A percentile compares a stretch with the other conserved stretches of the same genome.
These are phyloP conservation scores for Trichoderma sp. DNA, from an alignment of 2,329 filamentous ascomycete species.

Conservation along the genomic window DNA sequence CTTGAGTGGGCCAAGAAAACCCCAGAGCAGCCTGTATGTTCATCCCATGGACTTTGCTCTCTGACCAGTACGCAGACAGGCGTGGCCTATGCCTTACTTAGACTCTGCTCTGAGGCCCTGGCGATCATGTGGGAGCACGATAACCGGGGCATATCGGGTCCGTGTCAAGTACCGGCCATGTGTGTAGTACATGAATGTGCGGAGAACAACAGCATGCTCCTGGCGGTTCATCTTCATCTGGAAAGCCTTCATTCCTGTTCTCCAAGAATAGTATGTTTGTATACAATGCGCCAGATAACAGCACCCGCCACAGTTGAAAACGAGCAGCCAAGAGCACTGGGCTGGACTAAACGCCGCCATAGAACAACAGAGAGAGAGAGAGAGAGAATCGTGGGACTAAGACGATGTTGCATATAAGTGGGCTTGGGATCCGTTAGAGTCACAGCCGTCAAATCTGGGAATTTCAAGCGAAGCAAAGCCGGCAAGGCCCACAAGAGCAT, in stretches of 20 bases:
- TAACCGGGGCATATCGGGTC: not conserved
- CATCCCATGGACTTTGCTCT: not conserved
- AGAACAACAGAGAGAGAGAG: not conserved
- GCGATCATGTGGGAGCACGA: not conserved
- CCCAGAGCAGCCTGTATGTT: constrained; percentile 5
- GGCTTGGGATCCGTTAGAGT: not conserved
- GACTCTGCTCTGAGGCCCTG: not conserved
- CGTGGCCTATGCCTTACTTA: not conserved
- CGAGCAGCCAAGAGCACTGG: not conserved
- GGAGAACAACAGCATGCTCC: not conserved
- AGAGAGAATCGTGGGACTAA: not conserved
- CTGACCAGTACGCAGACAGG: not conserved
- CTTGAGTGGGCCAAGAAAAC: constrained; percentile 2
- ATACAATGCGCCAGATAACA: not conserved
- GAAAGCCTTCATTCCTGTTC: not conserved
- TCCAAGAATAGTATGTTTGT: not conserved
- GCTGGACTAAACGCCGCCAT: not conserved
- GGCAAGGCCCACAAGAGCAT: not conserved
- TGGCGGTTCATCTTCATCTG: not conserved
- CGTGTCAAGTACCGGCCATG: not conserved
- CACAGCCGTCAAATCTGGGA: constrained; percentile 6
- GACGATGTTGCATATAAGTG: not conserved
- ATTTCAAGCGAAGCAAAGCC: not conserved
- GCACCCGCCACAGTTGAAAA: not conserved
- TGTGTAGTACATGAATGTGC: not conserved